Percentiles rank a stretch among this genome's conserved stretches.
These are phyloP conservation scores for Wickerhamomyces sp. DNA, from an alignment of 1,139 yeast species.

Conservation along the genomic window DNA sequence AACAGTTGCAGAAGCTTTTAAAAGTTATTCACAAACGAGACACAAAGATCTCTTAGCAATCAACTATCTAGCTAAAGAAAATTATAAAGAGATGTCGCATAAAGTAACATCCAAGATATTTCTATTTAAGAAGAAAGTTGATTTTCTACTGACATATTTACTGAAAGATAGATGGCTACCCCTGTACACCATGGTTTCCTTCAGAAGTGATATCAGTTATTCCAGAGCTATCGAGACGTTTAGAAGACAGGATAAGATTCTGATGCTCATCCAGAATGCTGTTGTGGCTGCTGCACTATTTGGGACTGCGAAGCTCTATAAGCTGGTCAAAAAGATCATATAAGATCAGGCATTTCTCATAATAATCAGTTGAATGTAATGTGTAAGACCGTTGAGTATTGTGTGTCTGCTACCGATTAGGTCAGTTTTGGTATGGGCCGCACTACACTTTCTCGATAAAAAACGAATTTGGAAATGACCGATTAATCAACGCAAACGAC, in stretches of 20 bases:
- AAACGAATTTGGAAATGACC: background rate
- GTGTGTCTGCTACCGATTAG: background rate
- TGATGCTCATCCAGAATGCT: conserved; percentile 19
- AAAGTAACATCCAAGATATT: conserved; percentile 66
- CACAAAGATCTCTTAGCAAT: conserved; percentile 70
- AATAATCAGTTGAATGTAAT: too few species aligned
- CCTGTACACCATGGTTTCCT: conserved; percentile 87
- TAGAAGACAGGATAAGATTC: conserved; percentile 42
- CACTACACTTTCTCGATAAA: background rate
- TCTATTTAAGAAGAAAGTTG: conserved; percentile 62
- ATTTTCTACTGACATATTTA: conserved; percentile 53
- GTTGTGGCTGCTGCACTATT: conserved; percentile 7
- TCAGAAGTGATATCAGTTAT: conserved; percentile 77
- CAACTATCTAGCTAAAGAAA: conserved; percentile 70
- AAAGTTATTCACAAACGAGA: conserved; percentile 51
- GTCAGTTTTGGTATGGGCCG: background rate
- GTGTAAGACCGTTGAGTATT: too few species aligned
- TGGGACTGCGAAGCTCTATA: background rate
- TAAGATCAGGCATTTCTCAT: background rate
- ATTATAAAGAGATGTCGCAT: conserved; percentile 85
- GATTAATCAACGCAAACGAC: background rate
- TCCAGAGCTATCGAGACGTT: conserved; percentile 61
- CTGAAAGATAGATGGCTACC: conserved; percentile 73
- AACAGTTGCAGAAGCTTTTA: conserved; percentile 45
- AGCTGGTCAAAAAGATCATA: background rate